Conservation (phyloP, 1,139 yeast genomes). For the Zygoascus hellenicus region DNA sequence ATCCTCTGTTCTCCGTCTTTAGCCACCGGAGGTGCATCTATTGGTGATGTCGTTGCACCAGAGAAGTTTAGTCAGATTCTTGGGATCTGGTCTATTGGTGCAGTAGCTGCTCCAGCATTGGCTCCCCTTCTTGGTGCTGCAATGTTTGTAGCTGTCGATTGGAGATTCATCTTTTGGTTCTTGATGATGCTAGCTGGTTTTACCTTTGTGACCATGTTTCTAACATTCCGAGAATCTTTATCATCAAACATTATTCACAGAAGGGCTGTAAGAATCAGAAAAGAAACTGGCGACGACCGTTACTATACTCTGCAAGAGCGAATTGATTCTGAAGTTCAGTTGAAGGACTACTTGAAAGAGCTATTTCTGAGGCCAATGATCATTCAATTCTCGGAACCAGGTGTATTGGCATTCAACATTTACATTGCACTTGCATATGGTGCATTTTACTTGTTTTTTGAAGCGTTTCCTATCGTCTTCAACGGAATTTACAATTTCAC, state of each 20-base stretch:
- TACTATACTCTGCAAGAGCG: conserved; percentile 28
- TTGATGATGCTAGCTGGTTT: conserved; percentile 39
- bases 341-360: conserved; percentile 28
- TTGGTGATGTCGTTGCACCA: conserved; percentile 47
- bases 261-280: conserved; percentile 44
- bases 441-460: conserved; percentile 52
- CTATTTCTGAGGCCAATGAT: conserved; percentile 45
- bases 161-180: conserved; percentile 44
- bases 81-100: conserved; percentile 48
- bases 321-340: background rate
- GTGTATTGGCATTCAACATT: conserved; percentile 34
- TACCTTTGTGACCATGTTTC: conserved; percentile 32
- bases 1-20: conserved; percentile 77
- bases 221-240: conserved; percentile 49
- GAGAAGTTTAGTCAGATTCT: conserved; percentile 25
- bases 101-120: conserved; percentile 54
- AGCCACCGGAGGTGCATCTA: conserved; percentile 82
- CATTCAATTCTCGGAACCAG: conserved; percentile 34
- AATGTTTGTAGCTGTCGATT: conserved; percentile 34
- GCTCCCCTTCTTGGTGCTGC: conserved; percentile 68
- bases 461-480: conserved; percentile 56
- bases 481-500: conserved; percentile 43
- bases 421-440: conserved; percentile 53
- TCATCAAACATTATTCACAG: conserved; percentile 42
- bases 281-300: conserved; percentile 43